Base-by-base conservation (phyloP, 441 rosid species). In the Gossypium aridum region DNA sequence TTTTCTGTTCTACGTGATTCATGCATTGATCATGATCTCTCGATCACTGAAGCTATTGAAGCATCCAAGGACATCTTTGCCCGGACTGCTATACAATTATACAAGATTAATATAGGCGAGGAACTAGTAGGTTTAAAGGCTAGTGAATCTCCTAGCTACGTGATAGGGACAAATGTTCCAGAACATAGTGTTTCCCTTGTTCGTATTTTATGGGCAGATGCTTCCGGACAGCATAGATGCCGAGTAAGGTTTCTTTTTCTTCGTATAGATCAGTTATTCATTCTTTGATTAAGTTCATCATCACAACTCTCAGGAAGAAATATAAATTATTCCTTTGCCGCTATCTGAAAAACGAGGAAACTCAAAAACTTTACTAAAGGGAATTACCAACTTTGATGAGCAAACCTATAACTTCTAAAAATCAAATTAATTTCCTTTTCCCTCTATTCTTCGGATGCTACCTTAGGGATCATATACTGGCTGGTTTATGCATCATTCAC, bases 221-320 rank as follows among this genome's bases (percentile, higher is more conserved):
- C 96, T 61, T 92, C 98, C 72, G 99, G 99, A 79, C 99, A 93
- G 75, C 92, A 90, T 74, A 84, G 99, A 91, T 93, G 94, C 74
- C 99, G 97, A 10, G 99, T 93, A 78, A 83, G 97, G 81, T 75
- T 51, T 68, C 72, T 37, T 73, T 37, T 39, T 6, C 34, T 45
- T 39, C 12, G 49, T 34, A 22, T 65, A 43, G n/a, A 53, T 74
- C 6, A 19, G 19, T 80, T 78, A 25, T 51, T 4, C 34, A 31
- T 31, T 64, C 20, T 70, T 83, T 54, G 26, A 31, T 53, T 45
- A 54, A 60, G 14, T 62, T 51, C 19, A 28, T 19, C 43, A 31
- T 67, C 13, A 13, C 4, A 19, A 53, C 64, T 75, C 64, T 34
- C 7, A 54, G 22, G 57, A n/a, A 56, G 64, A 76, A 23, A 26